Base-by-base conservation (phyloP, 345 rosid species). In the Sisymbrium altissimum region DNA sequence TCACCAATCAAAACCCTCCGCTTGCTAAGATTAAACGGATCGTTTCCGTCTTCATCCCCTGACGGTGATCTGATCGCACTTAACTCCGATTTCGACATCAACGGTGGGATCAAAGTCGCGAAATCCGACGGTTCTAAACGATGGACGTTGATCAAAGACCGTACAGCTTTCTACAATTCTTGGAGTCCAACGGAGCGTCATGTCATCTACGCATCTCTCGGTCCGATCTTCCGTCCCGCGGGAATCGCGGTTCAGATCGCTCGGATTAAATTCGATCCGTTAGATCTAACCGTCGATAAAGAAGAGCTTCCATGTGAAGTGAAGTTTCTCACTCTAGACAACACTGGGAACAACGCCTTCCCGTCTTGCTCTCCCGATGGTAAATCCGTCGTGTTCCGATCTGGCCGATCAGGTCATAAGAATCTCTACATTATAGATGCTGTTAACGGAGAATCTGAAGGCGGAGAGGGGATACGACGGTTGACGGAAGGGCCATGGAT, bases 361-460 rank as follows among this genome's bases (percentile, higher is more conserved):
- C 89, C 96, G 13, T 70, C 92, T 11, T 88, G 94, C 79, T 93
- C 98, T 5, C 94, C 98, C 1, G 96, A 91, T 15, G 98, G 97
- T 1, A 83, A 84, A 66, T 83, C 81, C 43, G 32, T 93, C 15
- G 98, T 89, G 71, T 88, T 93, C 33, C 84, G 98, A 30, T 93
- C 97, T 1, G 97, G 96, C 6, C 64, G 96, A 9, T 83, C 88
- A 0, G 86, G 97, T 18, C 79, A 89, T 68, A 93, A 93, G 81
- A 91, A 91, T 50, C 76, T 91, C 4, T 88, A 80, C 72, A 69
- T 91, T 15, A 0, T 91, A 2, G 92, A 88, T 27, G 95, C 92
- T 23, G 75, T 80, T 35, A 62, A 86, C 44, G 97, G 95, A 5
- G 97, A 91, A 82, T 68, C 75, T 38, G 12, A 83, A 21, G 93